Evolutionary conservation across 2,329 filamentous ascomycete species (phyloP).

Genomic region (Xylaria sp.): DNA sequence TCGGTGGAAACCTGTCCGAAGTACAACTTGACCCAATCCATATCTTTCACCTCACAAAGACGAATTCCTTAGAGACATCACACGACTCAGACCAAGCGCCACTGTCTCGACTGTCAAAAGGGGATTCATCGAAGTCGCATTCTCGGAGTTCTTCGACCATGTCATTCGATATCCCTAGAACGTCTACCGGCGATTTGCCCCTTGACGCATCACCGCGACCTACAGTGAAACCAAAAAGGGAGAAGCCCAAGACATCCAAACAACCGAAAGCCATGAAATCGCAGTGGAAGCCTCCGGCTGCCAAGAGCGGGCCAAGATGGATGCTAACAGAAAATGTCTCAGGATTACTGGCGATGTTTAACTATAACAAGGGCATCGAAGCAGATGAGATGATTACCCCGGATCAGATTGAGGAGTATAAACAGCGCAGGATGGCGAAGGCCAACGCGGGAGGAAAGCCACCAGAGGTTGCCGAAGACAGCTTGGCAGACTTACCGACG

Average conservation of each 20-base stretch:
- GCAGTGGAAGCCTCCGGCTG: slow-evolving; percentile 25
- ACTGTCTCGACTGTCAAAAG: slow-evolving; percentile 20
- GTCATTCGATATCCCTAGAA: neutral
- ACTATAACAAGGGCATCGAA: slow-evolving; percentile 39
- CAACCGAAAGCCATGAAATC: slow-evolving; percentile 23
- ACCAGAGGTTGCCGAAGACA: slow-evolving; percentile 30
- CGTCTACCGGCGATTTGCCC: slow-evolving; percentile 3
- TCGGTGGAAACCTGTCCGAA: slow-evolving; percentile 39
- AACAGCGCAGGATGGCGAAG: slow-evolving; percentile 36
- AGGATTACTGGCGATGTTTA: slow-evolving; percentile 51
- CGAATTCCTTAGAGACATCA: slow-evolving; percentile 17
- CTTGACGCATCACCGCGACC: slow-evolving; percentile 25
- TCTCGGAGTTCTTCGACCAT: slow-evolving; percentile 10
- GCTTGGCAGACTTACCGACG: slow-evolving; percentile 38
- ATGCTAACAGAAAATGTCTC: slow-evolving; percentile 51
- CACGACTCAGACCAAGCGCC: slow-evolving; percentile 13
- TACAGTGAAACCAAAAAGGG: slow-evolving; percentile 33
- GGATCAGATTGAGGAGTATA: slow-evolving; percentile 44
- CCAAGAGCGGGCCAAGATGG: slow-evolving; percentile 42
- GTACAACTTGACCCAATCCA: slow-evolving; percentile 30
- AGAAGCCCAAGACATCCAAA: slow-evolving; percentile 32
- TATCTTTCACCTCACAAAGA: slow-evolving; percentile 22
- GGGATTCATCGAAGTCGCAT: slow-evolving; percentile 1
- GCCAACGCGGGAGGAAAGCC: slow-evolving; percentile 28
- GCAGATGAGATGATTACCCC: slow-evolving; percentile 56